Percentiles rank a stretch among this genome's conserved stretches.
These are phyloP conservation scores for Kingdonia uniflora DNA, from an alignment of 164 flowering plant genomes.

Conservation along the genomic window DNA sequence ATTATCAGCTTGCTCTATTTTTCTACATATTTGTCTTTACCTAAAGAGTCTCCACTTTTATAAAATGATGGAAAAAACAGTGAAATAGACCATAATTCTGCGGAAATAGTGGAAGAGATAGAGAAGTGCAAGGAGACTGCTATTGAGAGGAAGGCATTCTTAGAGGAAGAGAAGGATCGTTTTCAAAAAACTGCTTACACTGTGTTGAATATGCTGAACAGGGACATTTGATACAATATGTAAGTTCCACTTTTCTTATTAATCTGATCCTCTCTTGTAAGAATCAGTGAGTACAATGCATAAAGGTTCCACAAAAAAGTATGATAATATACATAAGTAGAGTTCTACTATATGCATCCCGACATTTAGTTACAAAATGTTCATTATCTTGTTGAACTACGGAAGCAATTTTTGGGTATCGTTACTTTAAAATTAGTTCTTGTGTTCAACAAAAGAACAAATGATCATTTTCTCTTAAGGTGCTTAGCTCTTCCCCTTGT, in stretches of 20 bases:
- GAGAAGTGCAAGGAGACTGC: conserved; percentile 62
- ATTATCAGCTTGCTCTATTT: too few species aligned
- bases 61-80: conserved; percentile 8
- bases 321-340: background rate
- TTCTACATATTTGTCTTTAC: too few species aligned
- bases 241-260: background rate
- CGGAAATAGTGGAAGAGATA: conserved; percentile 57
- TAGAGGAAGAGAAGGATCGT: conserved; percentile 65
- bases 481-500: conserved; percentile 59
- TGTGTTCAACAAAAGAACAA: conserved; percentile 37
- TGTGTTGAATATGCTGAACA: conserved; percentile 57
- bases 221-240: background rate
- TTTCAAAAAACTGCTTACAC: conserved; percentile 73
- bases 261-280: background rate
- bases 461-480: conserved; percentile 74
- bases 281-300: background rate
- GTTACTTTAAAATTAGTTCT: background rate
- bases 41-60: background rate
- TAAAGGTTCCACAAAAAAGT: background rate
- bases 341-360: background rate
- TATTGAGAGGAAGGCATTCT: conserved; percentile 41
- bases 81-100: conserved; percentile 30
- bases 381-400: background rate
- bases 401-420: too few species aligned
- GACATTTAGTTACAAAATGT: background rate